Conservation (phyloP, 352 stramenopile genomes). For the Globisporangium echinulatum region DNA sequence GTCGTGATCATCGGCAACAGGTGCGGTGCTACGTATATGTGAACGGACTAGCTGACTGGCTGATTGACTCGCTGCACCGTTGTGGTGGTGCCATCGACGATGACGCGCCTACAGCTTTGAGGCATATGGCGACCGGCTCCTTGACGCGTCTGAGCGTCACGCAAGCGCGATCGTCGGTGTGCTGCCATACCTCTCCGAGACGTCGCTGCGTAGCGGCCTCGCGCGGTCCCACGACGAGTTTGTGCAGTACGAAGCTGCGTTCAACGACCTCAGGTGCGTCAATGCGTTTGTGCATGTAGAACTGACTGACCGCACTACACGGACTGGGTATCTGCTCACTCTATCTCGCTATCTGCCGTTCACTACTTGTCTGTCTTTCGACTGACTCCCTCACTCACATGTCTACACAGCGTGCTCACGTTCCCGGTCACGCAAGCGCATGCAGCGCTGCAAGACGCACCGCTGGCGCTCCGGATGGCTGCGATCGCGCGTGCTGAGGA, state of each 20-base stretch:
- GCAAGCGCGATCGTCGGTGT: conserved; percentile 40
- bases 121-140: conserved; percentile 66
- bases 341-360: not conserved
- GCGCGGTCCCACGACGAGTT: conserved; percentile 48
- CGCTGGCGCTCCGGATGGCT: conserved; percentile 7
- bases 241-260: conserved; percentile 58
- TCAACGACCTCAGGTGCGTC: conserved; percentile 61
- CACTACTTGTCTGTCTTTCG: not conserved
- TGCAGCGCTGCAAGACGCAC: conserved; percentile 6
- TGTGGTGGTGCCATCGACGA: not conserved
- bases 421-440: conserved; percentile 7
- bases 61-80: conserved; percentile 6
- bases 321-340: not conserved
- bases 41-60: not conserved
- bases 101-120: conserved; percentile 38
- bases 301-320: too few species aligned
- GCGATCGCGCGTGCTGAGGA: not conserved
- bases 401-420: conserved; percentile 10
- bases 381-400: not conserved
- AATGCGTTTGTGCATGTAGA: too few species aligned
- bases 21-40: conserved; percentile 8
- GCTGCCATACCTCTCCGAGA: conserved; percentile 45
- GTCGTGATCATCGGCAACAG: conserved; percentile 87
- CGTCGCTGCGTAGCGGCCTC: conserved; percentile 30
- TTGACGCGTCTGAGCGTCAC: conserved; percentile 32